Base-by-base conservation (phyloP, 78 protist species). In the Isochrysis galbana region DNA sequence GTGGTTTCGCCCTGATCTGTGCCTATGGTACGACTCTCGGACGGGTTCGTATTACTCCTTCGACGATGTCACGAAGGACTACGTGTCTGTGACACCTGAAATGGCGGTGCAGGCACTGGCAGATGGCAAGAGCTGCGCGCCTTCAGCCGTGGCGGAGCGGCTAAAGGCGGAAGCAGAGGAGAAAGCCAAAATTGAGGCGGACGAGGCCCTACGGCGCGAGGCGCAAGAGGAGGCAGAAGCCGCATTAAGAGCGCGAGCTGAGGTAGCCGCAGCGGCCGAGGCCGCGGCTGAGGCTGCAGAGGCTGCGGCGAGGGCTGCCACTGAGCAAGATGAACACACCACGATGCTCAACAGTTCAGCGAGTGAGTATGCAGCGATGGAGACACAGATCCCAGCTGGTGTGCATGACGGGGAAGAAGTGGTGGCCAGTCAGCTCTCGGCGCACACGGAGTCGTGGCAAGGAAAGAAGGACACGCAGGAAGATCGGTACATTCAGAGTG, bases 381-480 rank as follows among this genome's bases (percentile, higher is more conserved):
- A n/a, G n/a, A n/a, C n/a, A n/a, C n/a, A n/a, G n/a, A n/a, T n/a
- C n/a, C n/a, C n/a, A n/a, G n/a, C n/a, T n/a, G n/a, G n/a, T n/a
- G n/a, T n/a, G 67, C 67, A 36, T 19, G 82, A 72, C 21, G 36
- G 32, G 82, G 82, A 72, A 19, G 82, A 72, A 2, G 21, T 34
- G 42, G 82, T 72, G 44, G 82, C 82, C 17, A 4, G 4, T 17
- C 17, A 5, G 82, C 36, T 72, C n/a, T 3, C 1, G 14, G 36
- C 82, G 42, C 82, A 72, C 42, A 72, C 82, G 36, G 82, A 72
- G 42, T 72, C 82, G 82, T 72, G 82, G 82, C 82, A 72, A 21
- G 82, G 82, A 38, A 72, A 72, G 82, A 72, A 72, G 42, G 82
- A 72, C 42, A 72, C 42, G 42, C 82, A 72, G 42, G 82, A 72